Evolutionary conservation across 805 yeast species (phyloP), one percentile per base, ranked within the genome.

Genomic region (Millerago galiae): DNA sequence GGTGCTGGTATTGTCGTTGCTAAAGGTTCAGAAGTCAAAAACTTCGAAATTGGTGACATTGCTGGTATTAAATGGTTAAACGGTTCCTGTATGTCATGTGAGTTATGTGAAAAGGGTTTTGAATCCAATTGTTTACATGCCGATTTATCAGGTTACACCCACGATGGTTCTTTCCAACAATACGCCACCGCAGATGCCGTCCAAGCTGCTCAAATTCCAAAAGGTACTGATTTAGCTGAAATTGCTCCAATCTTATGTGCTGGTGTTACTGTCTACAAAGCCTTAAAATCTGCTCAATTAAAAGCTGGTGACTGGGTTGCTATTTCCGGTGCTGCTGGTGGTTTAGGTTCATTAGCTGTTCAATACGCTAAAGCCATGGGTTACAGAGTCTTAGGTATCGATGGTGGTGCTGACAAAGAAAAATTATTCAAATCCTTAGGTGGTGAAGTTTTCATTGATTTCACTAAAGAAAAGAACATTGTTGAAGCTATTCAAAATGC

Each of bases 321-420:
- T 50, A 70, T 83, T 49, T 77, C 87, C 41, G 90, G 91, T 70
- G 89, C 88, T 50, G 86, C 79, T 61, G 90, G 90, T 63, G 90
- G 91, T 60, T 72, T 83, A 63, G 91, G 90, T 61, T 74, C 87
- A 37, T 68, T 83, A 51, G 89, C 88, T 44, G 70, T 83, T 54
- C 90, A 83, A 68, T 83, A 80, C 67, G 89, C 85, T 50, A 73
- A 67, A 55, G 88, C 87, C 48, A 77, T 81, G 86, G 91, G 90
- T 58, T 72, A 68, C 66, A 74, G 75, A 69, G 87, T 81, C 45
- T 58, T 82, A 24, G 89, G 77, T 56, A 81, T 83, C 53, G 91
- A 83, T 58, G 87, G 85, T 65, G 87, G 88, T 66, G 83, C 62
- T 13, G 87, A 73, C 38, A 83, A 83, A 68, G 77, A 70, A 49